These are phyloP conservation scores for Alopecurus myosuroides DNA, from an alignment of 176 grass and related monocot species.

Conservation along the genomic window DNA sequence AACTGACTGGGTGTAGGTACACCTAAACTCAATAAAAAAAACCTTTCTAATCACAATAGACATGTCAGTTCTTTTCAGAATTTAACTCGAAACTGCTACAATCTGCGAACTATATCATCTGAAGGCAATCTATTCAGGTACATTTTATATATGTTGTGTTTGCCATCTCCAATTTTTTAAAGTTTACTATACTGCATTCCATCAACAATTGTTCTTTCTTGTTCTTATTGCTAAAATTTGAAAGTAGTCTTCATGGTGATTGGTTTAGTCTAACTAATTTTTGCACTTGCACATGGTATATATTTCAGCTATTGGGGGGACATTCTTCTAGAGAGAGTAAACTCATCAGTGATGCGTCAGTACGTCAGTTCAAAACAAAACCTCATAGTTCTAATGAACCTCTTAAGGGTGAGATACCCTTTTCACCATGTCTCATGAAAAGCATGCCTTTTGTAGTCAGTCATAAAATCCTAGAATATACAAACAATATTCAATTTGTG, in stretches of 20 bases:
- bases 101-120: constrained; percentile 50
- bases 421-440: background rate
- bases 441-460: background rate
- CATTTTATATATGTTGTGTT: background rate
- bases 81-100: constrained; percentile 48
- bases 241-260: background rate
- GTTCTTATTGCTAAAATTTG: no score
- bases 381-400: constrained; percentile 65
- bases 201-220: background rate
- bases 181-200: background rate
- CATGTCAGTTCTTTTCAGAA: constrained; percentile 52
- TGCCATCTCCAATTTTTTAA: background rate
- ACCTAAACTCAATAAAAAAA: background rate
- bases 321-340: constrained; percentile 57
- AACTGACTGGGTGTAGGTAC: background rate
- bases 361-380: constrained; percentile 59
- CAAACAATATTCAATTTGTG: no score
- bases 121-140: constrained; percentile 52
- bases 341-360: constrained; percentile 38
- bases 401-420: constrained; percentile 43
- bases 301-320: constrained; percentile 59
- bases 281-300: background rate
- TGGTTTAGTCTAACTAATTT: background rate
- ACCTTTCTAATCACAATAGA: background rate
- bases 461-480: background rate